These are phyloP conservation scores for Hypocrella siamensis DNA, from an alignment of 2,329 filamentous ascomycete species.

Conservation along the genomic window DNA sequence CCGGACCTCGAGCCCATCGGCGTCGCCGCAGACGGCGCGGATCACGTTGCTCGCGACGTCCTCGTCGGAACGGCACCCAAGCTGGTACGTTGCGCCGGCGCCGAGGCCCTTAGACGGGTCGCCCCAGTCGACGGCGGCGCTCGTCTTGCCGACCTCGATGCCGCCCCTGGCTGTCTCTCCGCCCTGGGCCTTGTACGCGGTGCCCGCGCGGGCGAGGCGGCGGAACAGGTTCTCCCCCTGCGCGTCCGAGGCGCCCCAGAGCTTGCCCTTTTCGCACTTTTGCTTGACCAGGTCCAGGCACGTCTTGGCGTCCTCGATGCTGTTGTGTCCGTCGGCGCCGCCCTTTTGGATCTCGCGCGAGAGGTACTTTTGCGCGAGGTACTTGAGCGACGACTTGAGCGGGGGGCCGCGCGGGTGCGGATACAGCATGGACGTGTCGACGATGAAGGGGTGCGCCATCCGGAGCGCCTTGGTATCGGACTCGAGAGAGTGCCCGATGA, in stretches of 20 bases:
- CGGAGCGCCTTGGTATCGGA: constrained; percentile 73
- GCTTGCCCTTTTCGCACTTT: constrained; percentile 84
- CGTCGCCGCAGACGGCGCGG: constrained; percentile 43
- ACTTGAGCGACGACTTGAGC: constrained; percentile 82
- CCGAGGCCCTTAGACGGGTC: constrained; percentile 49
- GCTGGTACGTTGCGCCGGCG: constrained; percentile 36
- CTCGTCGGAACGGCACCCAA: constrained; percentile 43
- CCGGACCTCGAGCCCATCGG: constrained; percentile 38
- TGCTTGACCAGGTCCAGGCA: constrained; percentile 87
- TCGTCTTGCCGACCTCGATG: constrained; percentile 41
- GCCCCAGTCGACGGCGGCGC: constrained; percentile 80
- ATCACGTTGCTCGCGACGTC: constrained; percentile 39
- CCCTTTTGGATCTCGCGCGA: constrained; percentile 77
- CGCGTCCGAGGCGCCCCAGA: constrained; percentile 68
- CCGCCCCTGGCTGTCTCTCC: constrained; percentile 41
- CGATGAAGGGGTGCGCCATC: constrained; percentile 79
- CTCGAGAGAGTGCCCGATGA: constrained; percentile 69
- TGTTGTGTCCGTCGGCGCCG: constrained; percentile 65
- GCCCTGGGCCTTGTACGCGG: constrained; percentile 44
- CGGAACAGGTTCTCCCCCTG: constrained; percentile 82
- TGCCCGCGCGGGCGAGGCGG: constrained; percentile 51
- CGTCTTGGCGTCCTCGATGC: constrained; percentile 79
- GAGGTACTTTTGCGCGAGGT: constrained; percentile 73
- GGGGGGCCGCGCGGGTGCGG: constrained; percentile 83
- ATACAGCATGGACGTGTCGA: constrained; percentile 82